Evolutionary conservation across 805 yeast species (phyloP).

Genomic region (Candida arabinofermentans): DNA sequence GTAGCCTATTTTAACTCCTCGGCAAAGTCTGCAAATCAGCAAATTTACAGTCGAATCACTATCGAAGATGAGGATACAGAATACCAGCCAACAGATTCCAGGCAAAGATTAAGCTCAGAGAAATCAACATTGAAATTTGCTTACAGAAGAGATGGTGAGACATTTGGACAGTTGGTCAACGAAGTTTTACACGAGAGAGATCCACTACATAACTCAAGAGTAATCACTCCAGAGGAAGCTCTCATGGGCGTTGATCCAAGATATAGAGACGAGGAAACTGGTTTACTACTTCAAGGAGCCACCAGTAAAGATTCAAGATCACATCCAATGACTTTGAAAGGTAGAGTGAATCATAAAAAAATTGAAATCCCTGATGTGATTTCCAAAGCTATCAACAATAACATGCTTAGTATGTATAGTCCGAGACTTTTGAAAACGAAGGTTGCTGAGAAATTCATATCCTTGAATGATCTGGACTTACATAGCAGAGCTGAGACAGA

Average conservation of each 20-base stretch:
- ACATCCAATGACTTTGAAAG: slow-evolving; percentile 53
- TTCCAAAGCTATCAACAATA: slow-evolving; percentile 55
- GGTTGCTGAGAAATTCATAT: slow-evolving; percentile 36
- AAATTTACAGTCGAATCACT: slow-evolving; percentile 6
- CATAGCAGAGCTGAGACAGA: slow-evolving; percentile 38
- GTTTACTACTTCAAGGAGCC: slow-evolving; percentile 32
- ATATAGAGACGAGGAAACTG: slow-evolving; percentile 31
- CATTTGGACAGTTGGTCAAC: slow-evolving; percentile 40
- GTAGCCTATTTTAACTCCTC: neutral
- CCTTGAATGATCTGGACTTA: slow-evolving; percentile 48
- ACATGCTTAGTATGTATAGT: slow-evolving; percentile 53
- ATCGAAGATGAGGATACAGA: slow-evolving; percentile 22
- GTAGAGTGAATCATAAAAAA: slow-evolving; percentile 49
- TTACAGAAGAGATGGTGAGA: slow-evolving; percentile 35
- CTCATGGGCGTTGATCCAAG: slow-evolving; percentile 28
- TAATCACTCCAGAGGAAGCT: slow-evolving; percentile 36
- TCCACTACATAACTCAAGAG: slow-evolving; percentile 29
- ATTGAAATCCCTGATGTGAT: slow-evolving; percentile 53
- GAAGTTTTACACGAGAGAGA: slow-evolving; percentile 33
- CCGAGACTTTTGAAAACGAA: slow-evolving; percentile 64
- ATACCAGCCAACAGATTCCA: slow-evolving; percentile 11
- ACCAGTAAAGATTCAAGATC: slow-evolving; percentile 52
- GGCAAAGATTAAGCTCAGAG: slow-evolving; percentile 19
- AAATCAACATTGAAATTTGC: slow-evolving; percentile 31
- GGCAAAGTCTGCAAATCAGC: neutral